A percentile compares a stretch with the other conserved stretches of the same genome.
These are phyloP conservation scores for Lactarius indigo DNA, from an alignment of 768 basidiomycete species.

Conservation along the genomic window DNA sequence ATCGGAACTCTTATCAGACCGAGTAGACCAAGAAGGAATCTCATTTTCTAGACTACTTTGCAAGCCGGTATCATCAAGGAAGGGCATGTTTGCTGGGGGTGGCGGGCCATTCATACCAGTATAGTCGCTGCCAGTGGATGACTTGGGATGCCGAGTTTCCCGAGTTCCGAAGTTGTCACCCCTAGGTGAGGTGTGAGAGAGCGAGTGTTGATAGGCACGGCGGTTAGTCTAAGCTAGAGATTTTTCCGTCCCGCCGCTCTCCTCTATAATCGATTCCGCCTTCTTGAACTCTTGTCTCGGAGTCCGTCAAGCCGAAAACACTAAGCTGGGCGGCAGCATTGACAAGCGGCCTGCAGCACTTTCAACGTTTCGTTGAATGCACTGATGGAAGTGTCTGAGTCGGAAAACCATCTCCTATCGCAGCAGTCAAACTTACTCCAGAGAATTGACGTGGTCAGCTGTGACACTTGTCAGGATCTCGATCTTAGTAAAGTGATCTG, in stretches of 20 bases:
- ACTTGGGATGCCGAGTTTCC: background rate
- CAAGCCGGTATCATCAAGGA: background rate
- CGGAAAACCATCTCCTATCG: background rate
- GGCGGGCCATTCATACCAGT: background rate
- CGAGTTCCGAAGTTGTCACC: background rate
- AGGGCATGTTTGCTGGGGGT: background rate
- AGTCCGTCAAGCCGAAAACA: background rate
- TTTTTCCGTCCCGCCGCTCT: background rate
- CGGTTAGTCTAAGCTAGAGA: background rate
- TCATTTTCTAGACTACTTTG: background rate
- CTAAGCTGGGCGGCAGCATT: background rate
- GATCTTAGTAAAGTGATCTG: conserved; percentile 1
- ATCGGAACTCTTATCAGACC: background rate
- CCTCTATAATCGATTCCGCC: background rate
- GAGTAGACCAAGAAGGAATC: background rate
- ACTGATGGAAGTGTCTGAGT: background rate
- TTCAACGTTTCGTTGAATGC: conserved; percentile 5
- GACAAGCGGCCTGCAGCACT: background rate
- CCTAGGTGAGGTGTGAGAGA: background rate
- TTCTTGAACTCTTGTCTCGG: background rate
- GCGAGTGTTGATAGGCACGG: background rate
- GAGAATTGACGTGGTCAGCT: background rate
- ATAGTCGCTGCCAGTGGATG: background rate
- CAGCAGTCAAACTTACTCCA: conserved; percentile 13
- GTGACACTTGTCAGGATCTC: background rate